phyloP scores from a whole-genome alignment of 306 rosid genomes.

The Hylodesmum podocarpum region DNA sequence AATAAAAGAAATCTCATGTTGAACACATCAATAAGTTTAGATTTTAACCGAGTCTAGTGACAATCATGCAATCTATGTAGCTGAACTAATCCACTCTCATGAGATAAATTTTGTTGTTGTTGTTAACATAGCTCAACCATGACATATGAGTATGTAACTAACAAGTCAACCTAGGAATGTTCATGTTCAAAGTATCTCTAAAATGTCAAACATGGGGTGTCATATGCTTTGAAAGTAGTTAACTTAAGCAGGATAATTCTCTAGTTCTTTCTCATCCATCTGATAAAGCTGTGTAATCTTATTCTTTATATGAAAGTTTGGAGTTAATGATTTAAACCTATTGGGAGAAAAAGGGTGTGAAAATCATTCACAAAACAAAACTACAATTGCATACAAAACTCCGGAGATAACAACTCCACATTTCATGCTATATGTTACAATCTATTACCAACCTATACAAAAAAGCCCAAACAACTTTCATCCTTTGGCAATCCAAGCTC shows the following conservation, averaged over 20 bases:
- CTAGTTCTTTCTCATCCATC: conserved; percentile 1
- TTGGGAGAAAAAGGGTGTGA: not conserved
- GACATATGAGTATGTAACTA: no score
- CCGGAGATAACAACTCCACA: conserved; percentile 50
- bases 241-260: not conserved
- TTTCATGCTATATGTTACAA: conserved; percentile 74
- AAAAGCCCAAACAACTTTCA: conserved; percentile 60
- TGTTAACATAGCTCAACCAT: no score
- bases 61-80: no score
- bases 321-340: not conserved
- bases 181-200: not conserved
- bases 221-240: conserved; percentile 1
- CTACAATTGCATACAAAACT: conserved; percentile 57
- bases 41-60: no score
- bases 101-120: no score
- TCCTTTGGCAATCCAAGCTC: conserved; percentile 52
- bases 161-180: not conserved
- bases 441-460: conserved; percentile 80
- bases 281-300: not conserved
- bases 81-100: no score
- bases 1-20: no score
- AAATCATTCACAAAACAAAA: conserved; percentile 36
- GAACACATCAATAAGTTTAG: no score
- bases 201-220: not conserved
- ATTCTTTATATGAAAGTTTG: conserved; percentile 9